phyloP scores from a whole-genome alignment of 371 early-diverging fungal genomes.

The Rhizopus sp. region DNA sequence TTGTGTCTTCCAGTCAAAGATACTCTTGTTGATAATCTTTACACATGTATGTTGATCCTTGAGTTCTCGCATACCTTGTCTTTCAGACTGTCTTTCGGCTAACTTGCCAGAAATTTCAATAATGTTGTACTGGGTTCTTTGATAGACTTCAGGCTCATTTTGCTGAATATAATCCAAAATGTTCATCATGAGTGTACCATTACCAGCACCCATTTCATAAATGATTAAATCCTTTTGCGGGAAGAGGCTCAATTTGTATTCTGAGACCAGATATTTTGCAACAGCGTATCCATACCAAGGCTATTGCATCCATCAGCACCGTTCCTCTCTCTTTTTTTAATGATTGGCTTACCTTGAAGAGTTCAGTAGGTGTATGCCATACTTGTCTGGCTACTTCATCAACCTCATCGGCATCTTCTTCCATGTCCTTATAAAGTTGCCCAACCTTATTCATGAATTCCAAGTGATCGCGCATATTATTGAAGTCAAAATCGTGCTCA shows the following conservation, averaged over 20 bases:
- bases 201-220: slow-evolving; percentile 97
- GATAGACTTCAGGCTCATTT: slow-evolving; percentile 80
- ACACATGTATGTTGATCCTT: slow-evolving; percentile 60
- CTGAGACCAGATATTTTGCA: slow-evolving; percentile 85
- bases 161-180: slow-evolving; percentile 85
- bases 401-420: slow-evolving; percentile 60
- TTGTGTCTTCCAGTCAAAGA: slow-evolving; percentile 87
- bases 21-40: slow-evolving; percentile 83
- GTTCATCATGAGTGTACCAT: slow-evolving; percentile 93
- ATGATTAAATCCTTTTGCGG: slow-evolving; percentile 74
- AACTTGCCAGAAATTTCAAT: slow-evolving; percentile 91
- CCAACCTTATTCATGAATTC: slow-evolving; percentile 82
- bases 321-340: neutral
- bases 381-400: slow-evolving; percentile 80
- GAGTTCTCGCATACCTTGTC: slow-evolving; percentile 49
- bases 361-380: slow-evolving; percentile 97
- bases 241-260: slow-evolving; percentile 67
- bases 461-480: slow-evolving; percentile 72
- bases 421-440: slow-evolving; percentile 80
- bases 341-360: slow-evolving; percentile 78
- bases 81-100: slow-evolving; percentile 68
- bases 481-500: slow-evolving; percentile 72
- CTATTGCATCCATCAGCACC: slow-evolving; percentile 29
- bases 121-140: slow-evolving; percentile 80
- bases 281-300: slow-evolving; percentile 93